These are phyloP conservation scores for Penicillium cataractarum DNA, from an alignment of 495 filamentous ascomycete species.

Conservation along the genomic window DNA sequence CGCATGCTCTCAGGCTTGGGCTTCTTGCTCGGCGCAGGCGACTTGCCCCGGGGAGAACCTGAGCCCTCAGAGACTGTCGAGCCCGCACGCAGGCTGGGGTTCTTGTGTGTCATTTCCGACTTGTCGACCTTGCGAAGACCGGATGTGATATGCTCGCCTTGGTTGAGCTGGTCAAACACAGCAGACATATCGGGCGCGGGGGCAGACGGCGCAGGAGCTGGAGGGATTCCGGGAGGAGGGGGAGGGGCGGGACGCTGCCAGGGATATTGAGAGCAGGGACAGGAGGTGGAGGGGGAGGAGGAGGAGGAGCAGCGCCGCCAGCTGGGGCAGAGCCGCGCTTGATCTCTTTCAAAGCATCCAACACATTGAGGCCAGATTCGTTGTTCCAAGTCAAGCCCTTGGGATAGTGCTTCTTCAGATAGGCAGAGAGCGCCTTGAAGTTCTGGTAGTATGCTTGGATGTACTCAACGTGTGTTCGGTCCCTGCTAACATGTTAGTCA, in stretches of 20 bases:
- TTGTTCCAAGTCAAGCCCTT: slow-evolving; percentile 87
- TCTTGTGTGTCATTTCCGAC: slow-evolving; percentile 97
- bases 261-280: slow-evolving; percentile 57
- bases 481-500: slow-evolving; percentile 49
- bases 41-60: slow-evolving; percentile 64
- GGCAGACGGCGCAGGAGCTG: slow-evolving; percentile 34
- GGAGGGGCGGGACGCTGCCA: slow-evolving; percentile 78
- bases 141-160: slow-evolving; percentile 81
- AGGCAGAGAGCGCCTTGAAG: slow-evolving; percentile 77
- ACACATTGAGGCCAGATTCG: slow-evolving; percentile 70
- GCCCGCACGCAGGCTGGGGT: slow-evolving; percentile 80
- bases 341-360: slow-evolving; percentile 68
- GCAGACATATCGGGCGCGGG: slow-evolving; percentile 67
- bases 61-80: slow-evolving; percentile 65
- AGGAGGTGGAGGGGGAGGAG: slow-evolving; percentile 62
- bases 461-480: slow-evolving; percentile 80
- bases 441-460: slow-evolving; percentile 85
- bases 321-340: slow-evolving; percentile 53
- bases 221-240: slow-evolving; percentile 54
- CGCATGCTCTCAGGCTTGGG: slow-evolving; percentile 96
- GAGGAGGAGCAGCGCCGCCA: slow-evolving; percentile 52
- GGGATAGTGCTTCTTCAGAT: slow-evolving; percentile 78
- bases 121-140: slow-evolving; percentile 91
- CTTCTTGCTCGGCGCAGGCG: slow-evolving; percentile 83
- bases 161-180: slow-evolving; percentile 89